Conservation (phyloP, 169 alveolate genomes). For the Plasmodium vinckei region DNA sequence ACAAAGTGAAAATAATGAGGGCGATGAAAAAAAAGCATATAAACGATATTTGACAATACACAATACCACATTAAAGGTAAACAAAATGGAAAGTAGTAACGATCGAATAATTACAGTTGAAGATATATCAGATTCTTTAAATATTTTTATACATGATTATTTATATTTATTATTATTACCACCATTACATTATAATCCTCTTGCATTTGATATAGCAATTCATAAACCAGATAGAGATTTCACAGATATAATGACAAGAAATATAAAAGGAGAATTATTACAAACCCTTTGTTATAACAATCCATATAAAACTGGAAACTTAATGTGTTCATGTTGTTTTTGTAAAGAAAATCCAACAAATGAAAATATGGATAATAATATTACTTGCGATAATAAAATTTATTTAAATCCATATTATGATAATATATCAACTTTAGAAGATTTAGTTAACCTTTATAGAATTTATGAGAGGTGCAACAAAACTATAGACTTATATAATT, state of each 20-base stretch:
- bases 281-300: conserved; percentile 46
- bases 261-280: conserved; percentile 47
- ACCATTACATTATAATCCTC: conserved; percentile 43
- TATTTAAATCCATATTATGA: conserved; percentile 55
- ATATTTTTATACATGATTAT: conserved; percentile 41
- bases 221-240: conserved; percentile 65
- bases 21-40: conserved; percentile 11
- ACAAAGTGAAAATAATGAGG: neutral
- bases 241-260: conserved; percentile 60
- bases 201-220: conserved; percentile 36
- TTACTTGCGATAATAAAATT: conserved; percentile 20
- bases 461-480: conserved; percentile 48
- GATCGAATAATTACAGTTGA: conserved; percentile 7
- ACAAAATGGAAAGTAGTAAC: neutral
- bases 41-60: conserved; percentile 51
- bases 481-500: conserved; percentile 37
- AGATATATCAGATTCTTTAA: conserved; percentile 20
- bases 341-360: conserved; percentile 3
- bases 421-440: conserved; percentile 42
- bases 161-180: conserved; percentile 39
- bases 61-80: conserved; percentile 4
- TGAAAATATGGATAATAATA: conserved; percentile 15
- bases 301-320: conserved; percentile 60
- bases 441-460: conserved; percentile 41
- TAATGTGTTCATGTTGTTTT: conserved; percentile 63